phyloP scores from a whole-genome alignment of 176 grass and related monocot genomes.

The Carex cristatella region DNA sequence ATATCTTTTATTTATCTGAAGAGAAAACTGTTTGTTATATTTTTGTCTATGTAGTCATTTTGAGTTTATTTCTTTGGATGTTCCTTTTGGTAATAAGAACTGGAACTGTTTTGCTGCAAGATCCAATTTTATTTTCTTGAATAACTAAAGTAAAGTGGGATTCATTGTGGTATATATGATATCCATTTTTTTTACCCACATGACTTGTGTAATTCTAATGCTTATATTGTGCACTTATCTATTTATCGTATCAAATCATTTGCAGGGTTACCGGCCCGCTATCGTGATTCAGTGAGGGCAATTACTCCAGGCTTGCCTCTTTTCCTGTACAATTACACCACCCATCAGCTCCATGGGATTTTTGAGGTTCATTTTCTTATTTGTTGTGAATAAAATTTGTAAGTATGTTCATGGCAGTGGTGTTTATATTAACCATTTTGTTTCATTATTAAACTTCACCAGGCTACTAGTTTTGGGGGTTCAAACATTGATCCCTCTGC shows the following conservation, averaged over 20 bases:
- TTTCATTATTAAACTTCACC: constrained; percentile 1
- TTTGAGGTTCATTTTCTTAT: constrained; percentile 56
- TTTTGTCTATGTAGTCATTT: background rate
- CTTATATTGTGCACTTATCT: background rate
- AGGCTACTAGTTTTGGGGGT: constrained; percentile 95
- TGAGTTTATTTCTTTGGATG: background rate
- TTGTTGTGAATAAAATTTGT: background rate
- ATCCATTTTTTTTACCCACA: background rate
- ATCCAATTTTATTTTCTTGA: background rate
- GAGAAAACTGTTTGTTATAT: constrained; percentile 5
- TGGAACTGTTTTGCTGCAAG: background rate
- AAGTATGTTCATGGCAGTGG: background rate
- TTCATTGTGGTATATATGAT: background rate
- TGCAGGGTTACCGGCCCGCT: constrained; percentile 89
- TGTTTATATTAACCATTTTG: background rate
- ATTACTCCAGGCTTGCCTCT: constrained; percentile 95
- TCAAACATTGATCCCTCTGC: constrained; percentile 96
- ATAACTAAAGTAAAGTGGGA: background rate
- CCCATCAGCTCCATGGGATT: constrained; percentile 95
- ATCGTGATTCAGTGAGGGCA: constrained; percentile 95
- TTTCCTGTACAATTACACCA: constrained; percentile 97
- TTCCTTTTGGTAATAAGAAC: background rate
- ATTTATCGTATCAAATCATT: constrained; percentile 14
- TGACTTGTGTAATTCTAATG: background rate
- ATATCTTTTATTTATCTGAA: background rate